Evolutionary conservation across 257 asterid species (phyloP), one percentile per base, ranked within the genome.

Genomic region (Verbena officinalis): DNA sequence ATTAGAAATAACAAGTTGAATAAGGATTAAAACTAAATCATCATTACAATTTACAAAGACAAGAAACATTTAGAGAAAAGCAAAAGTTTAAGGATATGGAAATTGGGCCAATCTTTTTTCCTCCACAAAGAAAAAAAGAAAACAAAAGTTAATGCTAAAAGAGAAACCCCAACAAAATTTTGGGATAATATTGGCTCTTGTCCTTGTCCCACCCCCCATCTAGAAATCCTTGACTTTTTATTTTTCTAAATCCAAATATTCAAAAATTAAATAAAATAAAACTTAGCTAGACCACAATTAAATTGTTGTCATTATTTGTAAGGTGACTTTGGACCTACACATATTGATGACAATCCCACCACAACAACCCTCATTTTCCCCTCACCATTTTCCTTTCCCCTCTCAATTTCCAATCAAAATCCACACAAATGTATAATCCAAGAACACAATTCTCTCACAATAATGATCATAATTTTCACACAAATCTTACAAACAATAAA

Each of bases 221-320:
- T 84, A 80, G 87, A 86, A 84, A 55, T 30, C 27, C 75, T 79
- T 81, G 90, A 86, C 85, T 77, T 81, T 36, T 36, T 36, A 36
- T 36, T 75, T 60, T 57, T 7, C 71, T 10, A 34, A 62, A 64
- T 15, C 44, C 15, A 0, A 54, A 49, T 5, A 38, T 13, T 39
- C 20, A n/a, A 15, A 16, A 56, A 50, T 24, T 46, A 50, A 31
- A n/a, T 2, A 24, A 17, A 5, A 13, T 9, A 22, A 16, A 17
- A 40, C 42, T 30, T 2, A 31, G 43, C 23, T 38, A 45, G 58
- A 59, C 69, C 60, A 59, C 68, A 4, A 36, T 64, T 16, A 38
- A 40, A 21, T 69, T 71, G 75, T 58, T 73, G 59, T 36, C 43
- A 73, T 70, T 77, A 64, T 56, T 77, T 73, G 52, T 66, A 49